These are phyloP conservation scores for Tuber borchii DNA, from an alignment of 495 filamentous ascomycete species.

Conservation along the genomic window DNA sequence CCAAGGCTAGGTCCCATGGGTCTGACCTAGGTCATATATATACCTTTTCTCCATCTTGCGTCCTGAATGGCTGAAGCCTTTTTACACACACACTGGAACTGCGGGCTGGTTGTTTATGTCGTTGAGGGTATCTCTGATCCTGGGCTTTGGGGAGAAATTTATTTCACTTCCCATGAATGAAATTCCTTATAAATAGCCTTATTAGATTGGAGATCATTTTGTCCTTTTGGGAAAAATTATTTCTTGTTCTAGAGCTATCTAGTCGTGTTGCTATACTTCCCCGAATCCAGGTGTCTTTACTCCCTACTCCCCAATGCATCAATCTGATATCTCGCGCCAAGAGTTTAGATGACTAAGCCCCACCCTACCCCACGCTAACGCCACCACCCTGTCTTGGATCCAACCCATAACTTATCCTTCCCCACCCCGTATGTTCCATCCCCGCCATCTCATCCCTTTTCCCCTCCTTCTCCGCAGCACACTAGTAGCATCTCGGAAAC, in stretches of 20 bases:
- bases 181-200: not conserved
- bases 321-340: not conserved
- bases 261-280: not conserved
- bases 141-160: not conserved
- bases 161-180: not conserved
- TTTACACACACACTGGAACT: not conserved
- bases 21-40: not conserved
- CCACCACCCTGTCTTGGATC: not conserved
- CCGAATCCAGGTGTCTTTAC: not conserved
- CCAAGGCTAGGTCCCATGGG: not conserved
- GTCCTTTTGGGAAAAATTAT: not conserved
- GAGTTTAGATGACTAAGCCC: slow-evolving; percentile 1
- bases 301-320: not conserved
- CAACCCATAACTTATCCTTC: not conserved
- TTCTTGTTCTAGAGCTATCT: not conserved
- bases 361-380: not conserved
- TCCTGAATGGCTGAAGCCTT: not conserved
- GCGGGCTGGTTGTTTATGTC: not conserved
- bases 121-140: not conserved
- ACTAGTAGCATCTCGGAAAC: not conserved
- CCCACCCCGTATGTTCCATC: not conserved
- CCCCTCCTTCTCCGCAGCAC: not conserved
- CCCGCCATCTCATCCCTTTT: not conserved
- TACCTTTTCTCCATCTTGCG: not conserved
- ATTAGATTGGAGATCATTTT: not conserved